Percentiles rank a stretch among this genome's conserved stretches.
These are phyloP conservation scores for Apophysomyces sp. DNA, from an alignment of 371 early-diverging fungal species.

Conservation along the genomic window DNA sequence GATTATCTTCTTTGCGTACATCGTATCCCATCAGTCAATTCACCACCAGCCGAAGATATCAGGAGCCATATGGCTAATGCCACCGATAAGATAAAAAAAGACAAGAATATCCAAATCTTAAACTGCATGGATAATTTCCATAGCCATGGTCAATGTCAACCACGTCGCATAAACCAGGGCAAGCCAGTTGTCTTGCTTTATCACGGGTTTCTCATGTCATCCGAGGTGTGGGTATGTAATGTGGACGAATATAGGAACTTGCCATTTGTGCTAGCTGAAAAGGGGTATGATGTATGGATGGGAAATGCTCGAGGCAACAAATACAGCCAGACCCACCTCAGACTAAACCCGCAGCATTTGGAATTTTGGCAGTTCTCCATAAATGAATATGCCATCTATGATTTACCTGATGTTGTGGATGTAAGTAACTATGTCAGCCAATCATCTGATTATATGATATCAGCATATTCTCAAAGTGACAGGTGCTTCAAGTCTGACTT, in stretches of 20 bases:
- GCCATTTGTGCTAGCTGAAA: constrained; percentile 72
- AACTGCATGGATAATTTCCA: constrained; percentile 37
- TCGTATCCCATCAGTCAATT: constrained; percentile 64
- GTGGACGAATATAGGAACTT: constrained; percentile 67
- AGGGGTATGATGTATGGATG: constrained; percentile 97
- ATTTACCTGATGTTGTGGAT: constrained; percentile 85
- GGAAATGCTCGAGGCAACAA: constrained; percentile 97
- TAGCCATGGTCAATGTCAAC: background rate
- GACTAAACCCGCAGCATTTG: constrained; percentile 62
- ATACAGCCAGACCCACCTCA: constrained; percentile 86
- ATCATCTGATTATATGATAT: background rate
- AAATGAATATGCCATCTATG: constrained; percentile 87
- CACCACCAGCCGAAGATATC: background rate
- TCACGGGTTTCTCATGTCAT: constrained; percentile 95
- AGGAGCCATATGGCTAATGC: background rate
- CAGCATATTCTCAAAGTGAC: constrained; percentile 83
- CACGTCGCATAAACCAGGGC: constrained; percentile 10
- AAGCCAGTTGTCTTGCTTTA: constrained; percentile 89
- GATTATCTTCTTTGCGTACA: constrained; percentile 89
- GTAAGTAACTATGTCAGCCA: constrained; percentile 35
- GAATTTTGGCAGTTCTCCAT: constrained; percentile 94
- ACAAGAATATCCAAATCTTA: constrained; percentile 25
- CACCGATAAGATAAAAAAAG: background rate
- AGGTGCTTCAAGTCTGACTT: constrained; percentile 76
- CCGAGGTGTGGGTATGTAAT: constrained; percentile 89